Evolutionary conservation across 805 yeast genomes (phyloP).

Genomic region (Spathaspora passalidarum): DNA sequence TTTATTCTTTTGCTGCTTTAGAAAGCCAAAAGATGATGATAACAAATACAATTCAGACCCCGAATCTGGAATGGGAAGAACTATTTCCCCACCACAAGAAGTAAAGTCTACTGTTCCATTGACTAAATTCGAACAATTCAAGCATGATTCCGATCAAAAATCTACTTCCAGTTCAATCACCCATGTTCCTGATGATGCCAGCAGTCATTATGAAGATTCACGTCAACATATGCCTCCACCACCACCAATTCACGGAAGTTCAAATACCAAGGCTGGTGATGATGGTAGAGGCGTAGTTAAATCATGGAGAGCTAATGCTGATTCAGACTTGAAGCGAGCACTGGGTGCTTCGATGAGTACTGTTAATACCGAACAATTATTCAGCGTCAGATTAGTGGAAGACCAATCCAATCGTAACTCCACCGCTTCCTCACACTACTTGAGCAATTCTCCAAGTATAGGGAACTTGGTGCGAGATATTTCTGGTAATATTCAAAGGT

Average conservation of each 20-base stretch:
- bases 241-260: background rate
- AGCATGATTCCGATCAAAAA: background rate
- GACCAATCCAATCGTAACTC: slow-evolving; percentile 40
- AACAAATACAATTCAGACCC: slow-evolving; percentile 5
- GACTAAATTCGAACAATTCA: slow-evolving; percentile 20
- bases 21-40: slow-evolving; percentile 15
- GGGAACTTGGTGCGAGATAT: background rate
- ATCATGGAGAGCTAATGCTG: slow-evolving; percentile 43
- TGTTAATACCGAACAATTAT: slow-evolving; percentile 78
- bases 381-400: slow-evolving; percentile 74
- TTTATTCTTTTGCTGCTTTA: slow-evolving; percentile 49
- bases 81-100: slow-evolving; percentile 10
- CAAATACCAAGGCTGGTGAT: slow-evolving; percentile 11
- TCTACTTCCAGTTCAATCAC: slow-evolving; percentile 1
- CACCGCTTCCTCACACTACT: slow-evolving; percentile 21
- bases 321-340: slow-evolving; percentile 44
- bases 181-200: slow-evolving; percentile 12
- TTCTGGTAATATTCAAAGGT: slow-evolving; percentile 33
- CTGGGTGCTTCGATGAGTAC: slow-evolving; percentile 76
- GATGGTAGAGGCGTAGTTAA: slow-evolving; percentile 28
- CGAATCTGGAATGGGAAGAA: slow-evolving; percentile 21
- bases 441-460: slow-evolving; percentile 18
- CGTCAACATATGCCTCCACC: background rate
- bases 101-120: slow-evolving; percentile 7
- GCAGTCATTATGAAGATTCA: slow-evolving; percentile 1